Base-by-base conservation (phyloP, 2,329 filamentous ascomycete genomes). In the Exophiala oligosperma region DNA sequence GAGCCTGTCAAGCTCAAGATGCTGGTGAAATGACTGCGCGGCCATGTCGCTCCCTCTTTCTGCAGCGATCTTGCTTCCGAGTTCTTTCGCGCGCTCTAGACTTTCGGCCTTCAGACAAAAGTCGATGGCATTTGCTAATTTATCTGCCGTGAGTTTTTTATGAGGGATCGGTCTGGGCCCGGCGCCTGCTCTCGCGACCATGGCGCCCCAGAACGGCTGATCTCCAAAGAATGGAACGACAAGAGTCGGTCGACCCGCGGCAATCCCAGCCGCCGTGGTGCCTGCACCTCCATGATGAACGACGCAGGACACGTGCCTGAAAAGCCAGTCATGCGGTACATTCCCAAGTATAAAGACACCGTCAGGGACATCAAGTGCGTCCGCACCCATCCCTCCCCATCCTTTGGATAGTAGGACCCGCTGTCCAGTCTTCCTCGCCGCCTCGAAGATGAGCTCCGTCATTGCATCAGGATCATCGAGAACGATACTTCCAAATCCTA, bases 151-250 rank as follows among this genome's bases (percentile, higher is more conserved):
- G 29, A 92, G 73, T 32, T 84, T 77, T 63, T 87, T 87, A 69
- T 87, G 84, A 0, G 86, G 86, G 49, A 91, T 84, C 0, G 89
- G 88, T 1, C 79, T 73, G 0, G 89, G 88, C 0, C 89, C 89
- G 4, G 89, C 89, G 7, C 88, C 87, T 8, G 89, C 88, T 59
- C 79, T 81, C 0, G 86, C 81, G 44, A 92, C 84, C 81, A 92
- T 92, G 9, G 85, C 80, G 4, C 90, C 89, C 90, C 89, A 92
- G 68, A 92, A 92, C 0, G 87, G 87, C 71, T 92, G 89, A 65
- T 92, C 89, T 1, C 89, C 89, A 68, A 92, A 96, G 76, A 96
- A 96, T 0, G 91, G 91, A 0, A 96, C 85, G 1, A 96, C 81
- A 1, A 94, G 83, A 0, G 91, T 95, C 1, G 91, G 91, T 54